Conservation (phyloP, 352 stramenopile species). For the Pilasporangium apinafurcum region DNA sequence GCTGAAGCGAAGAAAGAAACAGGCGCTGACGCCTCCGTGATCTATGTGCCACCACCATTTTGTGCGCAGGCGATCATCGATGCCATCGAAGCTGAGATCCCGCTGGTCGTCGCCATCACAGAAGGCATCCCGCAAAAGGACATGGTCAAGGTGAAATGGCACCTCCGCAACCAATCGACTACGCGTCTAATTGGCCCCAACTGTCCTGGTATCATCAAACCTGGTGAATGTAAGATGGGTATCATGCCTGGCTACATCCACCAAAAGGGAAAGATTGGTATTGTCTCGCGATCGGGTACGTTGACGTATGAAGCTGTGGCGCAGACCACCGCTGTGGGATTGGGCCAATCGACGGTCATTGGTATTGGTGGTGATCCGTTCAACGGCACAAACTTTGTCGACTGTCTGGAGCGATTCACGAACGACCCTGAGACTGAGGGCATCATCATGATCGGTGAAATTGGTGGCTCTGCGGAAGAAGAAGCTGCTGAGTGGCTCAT, state of each 20-base stretch:
- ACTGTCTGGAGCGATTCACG: slow-evolving; percentile 98
- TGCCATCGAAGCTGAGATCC: slow-evolving; percentile 96
- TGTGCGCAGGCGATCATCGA: slow-evolving; percentile 98
- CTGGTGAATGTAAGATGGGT: slow-evolving; percentile 99
- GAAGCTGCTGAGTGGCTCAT: slow-evolving; percentile 98
- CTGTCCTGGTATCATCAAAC: slow-evolving; percentile 99
- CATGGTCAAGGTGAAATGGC: slow-evolving; percentile 98
- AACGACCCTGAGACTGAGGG: slow-evolving; percentile 98
- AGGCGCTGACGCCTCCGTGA: slow-evolving; percentile 94
- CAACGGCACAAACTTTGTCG: slow-evolving; percentile 99
- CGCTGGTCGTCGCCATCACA: slow-evolving; percentile 97
- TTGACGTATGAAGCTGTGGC: slow-evolving; percentile 99
- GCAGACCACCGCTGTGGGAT: slow-evolving; percentile 94
- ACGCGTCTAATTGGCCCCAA: slow-evolving; percentile 99
- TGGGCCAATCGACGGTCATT: slow-evolving; percentile 99
- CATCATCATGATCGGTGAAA: slow-evolving; percentile 99
- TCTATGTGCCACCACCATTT: slow-evolving; percentile 99
- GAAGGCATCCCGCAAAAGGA: slow-evolving; percentile 99
- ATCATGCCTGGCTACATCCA: slow-evolving; percentile 99
- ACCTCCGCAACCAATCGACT: slow-evolving; percentile 89
- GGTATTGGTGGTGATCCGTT: slow-evolving; percentile 99
- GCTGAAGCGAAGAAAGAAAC: slow-evolving; percentile 82
- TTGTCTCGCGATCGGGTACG: slow-evolving; percentile 97
- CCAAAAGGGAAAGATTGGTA: slow-evolving; percentile 96
- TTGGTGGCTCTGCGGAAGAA: slow-evolving; percentile 97